Conservation (phyloP, 208 protist species). For the Angomonas ambiguus region DNA sequence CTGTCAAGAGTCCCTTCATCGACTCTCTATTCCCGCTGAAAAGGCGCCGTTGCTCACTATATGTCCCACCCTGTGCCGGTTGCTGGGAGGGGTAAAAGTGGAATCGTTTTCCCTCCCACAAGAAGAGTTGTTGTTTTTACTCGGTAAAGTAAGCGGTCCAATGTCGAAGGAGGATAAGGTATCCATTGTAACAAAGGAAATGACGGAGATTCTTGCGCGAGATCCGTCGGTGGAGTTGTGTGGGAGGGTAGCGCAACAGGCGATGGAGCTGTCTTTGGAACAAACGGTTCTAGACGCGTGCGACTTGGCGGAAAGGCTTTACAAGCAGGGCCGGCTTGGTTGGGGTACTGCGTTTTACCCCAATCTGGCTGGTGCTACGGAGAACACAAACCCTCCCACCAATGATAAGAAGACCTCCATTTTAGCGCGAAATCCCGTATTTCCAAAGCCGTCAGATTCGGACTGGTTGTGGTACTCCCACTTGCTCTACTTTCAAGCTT, state of each 20-base stretch:
- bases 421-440: background rate
- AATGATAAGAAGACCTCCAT: background rate
- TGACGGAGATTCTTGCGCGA: constrained; percentile 32
- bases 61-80: constrained; percentile 47
- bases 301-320: constrained; percentile 62
- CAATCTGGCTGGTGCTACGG: background rate
- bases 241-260: constrained; percentile 48
- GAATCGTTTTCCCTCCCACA: constrained; percentile 36
- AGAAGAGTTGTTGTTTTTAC: constrained; percentile 61
- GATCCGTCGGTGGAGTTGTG: constrained; percentile 81
- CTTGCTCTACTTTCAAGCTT: constrained; percentile 56
- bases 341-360: constrained; percentile 48
- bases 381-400: background rate
- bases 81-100: constrained; percentile 28
- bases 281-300: constrained; percentile 62
- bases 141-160: constrained; percentile 48
- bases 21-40: constrained; percentile 29
- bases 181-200: constrained; percentile 43
- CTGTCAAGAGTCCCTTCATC: constrained; percentile 37
- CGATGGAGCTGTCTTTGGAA: constrained; percentile 53
- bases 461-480: constrained; percentile 71
- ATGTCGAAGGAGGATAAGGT: constrained; percentile 29
- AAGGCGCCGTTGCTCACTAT: constrained; percentile 55
- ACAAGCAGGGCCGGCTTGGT: constrained; percentile 57
- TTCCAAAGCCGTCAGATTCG: constrained; percentile 27